Evolutionary conservation across 2,329 filamentous ascomycete species (phyloP), one percentile per base, ranked within the genome.

Genomic region (Diaporthe caulivora): DNA sequence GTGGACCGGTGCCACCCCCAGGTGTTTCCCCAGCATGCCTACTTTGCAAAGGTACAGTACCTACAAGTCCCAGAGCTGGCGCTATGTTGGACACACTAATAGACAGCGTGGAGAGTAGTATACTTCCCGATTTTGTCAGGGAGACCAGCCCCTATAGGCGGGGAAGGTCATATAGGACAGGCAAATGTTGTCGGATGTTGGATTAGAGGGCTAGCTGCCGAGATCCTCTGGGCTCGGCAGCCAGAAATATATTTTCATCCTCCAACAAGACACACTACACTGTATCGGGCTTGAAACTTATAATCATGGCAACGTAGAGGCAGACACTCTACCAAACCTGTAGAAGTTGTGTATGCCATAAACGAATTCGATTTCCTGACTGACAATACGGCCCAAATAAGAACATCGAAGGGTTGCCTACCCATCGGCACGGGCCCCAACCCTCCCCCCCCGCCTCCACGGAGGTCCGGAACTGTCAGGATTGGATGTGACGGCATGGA

Each of bases 11-110:
- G 24, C 21, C 44, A 65, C 62, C 62, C 62, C 62, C 29, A 3
- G 62, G 62, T 65, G 62, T 65, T 65, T 51, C 62, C 62, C 62
- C 62, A 65, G 51, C 62, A 47, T 65, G 24, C n/a, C 18, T 2
- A 31, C 26, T 24, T 62, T 13, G 37, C 37, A 6, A 2, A 40
- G 37, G 37, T 40, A 40, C 37, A 40, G 37, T 40, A 40, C 37
- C 2, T 8, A 13, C 37, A 40, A 40, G 37, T 40, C 8, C 60
- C 60, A 65, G 60, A 51, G 44, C 31, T 65, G 21, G 29, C 44
- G 44, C 62, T 47, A 11, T 24, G 5, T 37, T 37, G 4, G 62
- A 31, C 29, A 24, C 31, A 24, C n/a, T 40, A 29, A 29, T 65
- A 49, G 29, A 37, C 62, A 31, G 42, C 18, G 60, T 21, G 31